Base-by-base conservation (phyloP, 148 eudicot genomes). In the Pouteria glomerata region DNA sequence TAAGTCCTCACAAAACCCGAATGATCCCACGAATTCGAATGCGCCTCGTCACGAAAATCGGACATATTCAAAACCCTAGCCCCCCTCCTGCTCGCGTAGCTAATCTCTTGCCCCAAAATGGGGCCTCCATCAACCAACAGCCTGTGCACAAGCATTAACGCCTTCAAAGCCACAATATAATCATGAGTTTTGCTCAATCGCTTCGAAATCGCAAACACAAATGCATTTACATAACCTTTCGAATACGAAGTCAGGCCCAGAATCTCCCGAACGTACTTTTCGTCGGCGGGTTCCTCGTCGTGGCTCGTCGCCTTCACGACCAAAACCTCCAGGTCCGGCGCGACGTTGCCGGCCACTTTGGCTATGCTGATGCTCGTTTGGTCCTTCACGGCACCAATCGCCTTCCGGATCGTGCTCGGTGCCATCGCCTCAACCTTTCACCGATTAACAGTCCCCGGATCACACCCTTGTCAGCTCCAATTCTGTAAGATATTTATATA, bases 281-380 rank as follows among this genome's bases (percentile, higher is more conserved):
- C 98, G 42, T 76, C 82, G 1, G 97, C 84, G 0, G 98, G 97
- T 3, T 91, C 97, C 70, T 91, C 83, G 35, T 93, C 98, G 61
- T 93, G 98, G 76, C 90, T 87, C 0, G 98, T 93, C 0, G 98
- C 97, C 78, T 93, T 93, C 41, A 93, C 95, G n/a, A 93, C 78
- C 8, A 90, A 89, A 0, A 93, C 97, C 67, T 93, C 97, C 1
- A 93, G 89, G 76, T 93, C 97, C 0, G 98, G 98, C 0, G 98
- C 98, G 86, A 84, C 77, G 56, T 89, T 92, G 77, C 97, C 81
- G 1, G 95, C 74, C 1, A 93, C 98, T 74, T 91, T 93, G 14
- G 98, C 98, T 18, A 93, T 71, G 12, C 98, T 85, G 26, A 93
- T 91, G 80, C 98, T 93, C 6, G 98, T 91, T 30, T 93, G 98